phyloP scores from a whole-genome alignment of 1,284 basidiomycete species.

The Puccinia polysora region DNA sequence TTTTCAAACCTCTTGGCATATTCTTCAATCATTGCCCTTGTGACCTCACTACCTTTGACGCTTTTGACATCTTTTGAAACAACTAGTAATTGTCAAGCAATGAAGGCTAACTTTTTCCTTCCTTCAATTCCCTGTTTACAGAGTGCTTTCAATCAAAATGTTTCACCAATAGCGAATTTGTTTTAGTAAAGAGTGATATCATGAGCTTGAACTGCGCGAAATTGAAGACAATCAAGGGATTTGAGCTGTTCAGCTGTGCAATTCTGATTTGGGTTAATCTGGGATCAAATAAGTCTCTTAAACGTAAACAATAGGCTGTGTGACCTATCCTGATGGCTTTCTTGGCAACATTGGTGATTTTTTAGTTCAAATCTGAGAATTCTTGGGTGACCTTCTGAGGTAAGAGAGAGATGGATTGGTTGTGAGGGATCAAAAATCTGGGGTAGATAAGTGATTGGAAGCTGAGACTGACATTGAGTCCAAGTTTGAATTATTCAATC shows the following conservation, averaged over 20 bases:
- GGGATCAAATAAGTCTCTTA: background rate
- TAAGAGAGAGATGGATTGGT: too few relatives aligned
- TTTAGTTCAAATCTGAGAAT: slow-evolving; percentile 44
- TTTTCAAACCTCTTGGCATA: slow-evolving; percentile 99
- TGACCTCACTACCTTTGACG: too few relatives aligned
- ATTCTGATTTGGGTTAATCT: slow-evolving; percentile 42
- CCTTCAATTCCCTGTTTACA: slow-evolving; percentile 71
- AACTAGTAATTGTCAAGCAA: slow-evolving; percentile 77
- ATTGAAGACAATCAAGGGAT: slow-evolving; percentile 82
- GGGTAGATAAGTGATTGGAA: background rate
- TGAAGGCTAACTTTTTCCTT: slow-evolving; percentile 76
- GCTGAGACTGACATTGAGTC: slow-evolving; percentile 3
- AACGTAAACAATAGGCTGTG: slow-evolving; percentile 46
- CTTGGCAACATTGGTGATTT: slow-evolving; percentile 85
- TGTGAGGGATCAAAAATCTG: background rate
- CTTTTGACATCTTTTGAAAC: slow-evolving; percentile 90
- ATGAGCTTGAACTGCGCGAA: slow-evolving; percentile 86
- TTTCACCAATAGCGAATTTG: slow-evolving; percentile 80
- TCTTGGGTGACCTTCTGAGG: slow-evolving; percentile 4
- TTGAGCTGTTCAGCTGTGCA: slow-evolving; percentile 83
- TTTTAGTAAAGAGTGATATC: slow-evolving; percentile 92
- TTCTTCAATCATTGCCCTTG: slow-evolving; percentile 85
- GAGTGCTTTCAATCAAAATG: slow-evolving; percentile 64
- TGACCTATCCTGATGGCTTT: slow-evolving; percentile 87
- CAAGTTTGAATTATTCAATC: slow-evolving; percentile 17